Base-by-base conservation (phyloP, 2,329 filamentous ascomycete genomes). In the Escovopsis sp. region DNA sequence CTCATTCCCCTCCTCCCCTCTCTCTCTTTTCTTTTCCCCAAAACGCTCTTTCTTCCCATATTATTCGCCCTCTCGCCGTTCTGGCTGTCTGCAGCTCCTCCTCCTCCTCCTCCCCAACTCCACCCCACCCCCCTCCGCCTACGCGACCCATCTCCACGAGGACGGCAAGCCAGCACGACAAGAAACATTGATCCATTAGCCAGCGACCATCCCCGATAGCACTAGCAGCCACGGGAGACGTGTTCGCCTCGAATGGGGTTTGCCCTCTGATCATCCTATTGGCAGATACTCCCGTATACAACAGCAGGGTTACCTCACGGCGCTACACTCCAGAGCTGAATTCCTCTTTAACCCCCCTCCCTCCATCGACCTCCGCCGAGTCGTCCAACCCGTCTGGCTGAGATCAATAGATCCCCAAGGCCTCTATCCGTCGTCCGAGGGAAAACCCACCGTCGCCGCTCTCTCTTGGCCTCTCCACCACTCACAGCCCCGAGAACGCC, bases 301-400 rank as follows among this genome's bases (percentile, higher is more conserved):
- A 30, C 40, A 38, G 39, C 36, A 40, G 44, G 46, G 38, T 39
- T 40, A 44, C 47, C 45, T 43, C 44, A 37, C 38, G 42, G 45
- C 47, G 45, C 48, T 45, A 47, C 48, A 39, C 12, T 33, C 23
- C 39, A 36, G 15, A 38, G 23, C 39, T 37, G 36, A 23, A 38
- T 36, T 43, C 35, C 34, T 12, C 18, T 35, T 36, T 43, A 43
- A 36, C 42, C 41, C 41, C 38, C 33, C 37, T 40, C 23, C 38
- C 26, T 34, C 37, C 30, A 36, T 43, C 12, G 36, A 33, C 38
- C 19, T 35, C 33, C 36, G 11, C 8, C 36, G 39, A 32, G 26
- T 44, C 41, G 42, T 42, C 39, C 44, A 37, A 38, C 23, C 39
- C 28, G 44, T 33, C 35, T 38, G 32, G 38, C 37, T 40, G 38